A percentile compares a stretch with the other conserved stretches of the same genome.
Evolutionary conservation across 2,329 filamentous ascomycete species (phyloP).

Genomic region (Monosporascus sp.): DNA sequence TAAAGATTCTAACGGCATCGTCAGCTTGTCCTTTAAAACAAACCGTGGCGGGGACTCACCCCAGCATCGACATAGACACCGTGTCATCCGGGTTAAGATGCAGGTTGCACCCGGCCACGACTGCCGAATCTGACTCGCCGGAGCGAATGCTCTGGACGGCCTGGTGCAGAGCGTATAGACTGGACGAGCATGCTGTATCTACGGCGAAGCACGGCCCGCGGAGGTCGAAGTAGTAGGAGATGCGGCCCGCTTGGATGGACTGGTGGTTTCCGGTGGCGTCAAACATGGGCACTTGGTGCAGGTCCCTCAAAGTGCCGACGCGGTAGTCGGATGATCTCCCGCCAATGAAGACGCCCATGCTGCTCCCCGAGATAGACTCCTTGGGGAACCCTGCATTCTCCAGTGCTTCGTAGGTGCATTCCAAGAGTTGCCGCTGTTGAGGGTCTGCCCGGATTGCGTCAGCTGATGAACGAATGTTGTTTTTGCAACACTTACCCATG

Average conservation of each 20-base stretch:
- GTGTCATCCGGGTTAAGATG: constrained; percentile 13
- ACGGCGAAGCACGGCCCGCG: constrained; percentile 11
- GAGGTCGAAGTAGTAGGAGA: constrained; percentile 14
- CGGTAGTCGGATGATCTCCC: constrained; percentile 13
- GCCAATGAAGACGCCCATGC: constrained; percentile 14
- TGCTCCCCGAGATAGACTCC: constrained; percentile 13
- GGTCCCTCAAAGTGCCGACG: constrained; percentile 13
- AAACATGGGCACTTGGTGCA: constrained; percentile 14
- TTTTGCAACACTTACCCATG: constrained; percentile 6
- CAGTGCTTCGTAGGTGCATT: constrained; percentile 73
- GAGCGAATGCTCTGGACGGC: constrained; percentile 14
- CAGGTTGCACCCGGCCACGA: constrained; percentile 14
- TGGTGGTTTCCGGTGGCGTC: constrained; percentile 13
- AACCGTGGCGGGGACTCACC: background rate
- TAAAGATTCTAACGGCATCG: constrained; percentile 7
- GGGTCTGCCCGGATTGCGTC: constrained; percentile 59
- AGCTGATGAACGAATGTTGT: background rate
- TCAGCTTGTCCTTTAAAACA: background rate
- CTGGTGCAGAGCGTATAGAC: constrained; percentile 13
- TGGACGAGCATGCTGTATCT: constrained; percentile 14
- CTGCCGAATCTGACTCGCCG: constrained; percentile 13
- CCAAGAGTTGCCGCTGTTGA: constrained; percentile 66
- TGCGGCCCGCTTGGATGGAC: constrained; percentile 11
- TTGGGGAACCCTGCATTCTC: constrained; percentile 62
- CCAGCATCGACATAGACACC: constrained; percentile 16